Base-by-base conservation (phyloP, 306 rosid species). In the Vachellia collinsii region DNA sequence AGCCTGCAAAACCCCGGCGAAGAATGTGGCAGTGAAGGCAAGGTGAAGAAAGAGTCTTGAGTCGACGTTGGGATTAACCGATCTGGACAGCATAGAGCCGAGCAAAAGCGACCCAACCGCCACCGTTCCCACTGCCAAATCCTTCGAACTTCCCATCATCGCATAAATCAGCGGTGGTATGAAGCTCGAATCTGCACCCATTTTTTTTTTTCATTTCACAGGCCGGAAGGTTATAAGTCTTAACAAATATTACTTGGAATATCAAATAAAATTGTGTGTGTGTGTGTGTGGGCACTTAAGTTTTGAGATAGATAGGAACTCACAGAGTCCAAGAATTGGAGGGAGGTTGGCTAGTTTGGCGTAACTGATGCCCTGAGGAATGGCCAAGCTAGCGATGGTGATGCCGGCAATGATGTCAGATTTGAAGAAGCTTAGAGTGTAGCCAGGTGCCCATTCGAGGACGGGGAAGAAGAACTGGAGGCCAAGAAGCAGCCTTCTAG, bases 341-440 rank as follows among this genome's bases (percentile, higher is more conserved):
- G 99, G 99, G 72, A 95, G 85, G 81, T 88, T 91, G 20, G 97
- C 99, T 0, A 95, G 97, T 82, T 91, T 95, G 48, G 99, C 99
- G 16, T 95, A 95, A 66, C 99, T 95, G 23, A 95, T 95, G 13
- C 98, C 99, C 85, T 95, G 99, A 42, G 99, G 99, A 70, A 95
- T 95, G 5, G 99, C 96, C 54, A 95, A 86, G 72, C 99, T 95
- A 42, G 99, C 98, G 63, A 95, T 95, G 88, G 99, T 95, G 88
- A 95, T 88, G 22, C 99, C 99, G 43, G 99, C 81, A 0, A 93
- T 81, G 37, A 95, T 59, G 79, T 95, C 99, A 2, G 97, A 83
- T 79, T 90, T 91, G 20, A 95, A 79, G 75, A 90, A 90, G 5
- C 76, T 74, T 0, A 90, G 70, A 2, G 83, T 82, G 82, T 93